Base-by-base conservation (phyloP, 495 filamentous ascomycete genomes). In the Echria macrotheca region DNA sequence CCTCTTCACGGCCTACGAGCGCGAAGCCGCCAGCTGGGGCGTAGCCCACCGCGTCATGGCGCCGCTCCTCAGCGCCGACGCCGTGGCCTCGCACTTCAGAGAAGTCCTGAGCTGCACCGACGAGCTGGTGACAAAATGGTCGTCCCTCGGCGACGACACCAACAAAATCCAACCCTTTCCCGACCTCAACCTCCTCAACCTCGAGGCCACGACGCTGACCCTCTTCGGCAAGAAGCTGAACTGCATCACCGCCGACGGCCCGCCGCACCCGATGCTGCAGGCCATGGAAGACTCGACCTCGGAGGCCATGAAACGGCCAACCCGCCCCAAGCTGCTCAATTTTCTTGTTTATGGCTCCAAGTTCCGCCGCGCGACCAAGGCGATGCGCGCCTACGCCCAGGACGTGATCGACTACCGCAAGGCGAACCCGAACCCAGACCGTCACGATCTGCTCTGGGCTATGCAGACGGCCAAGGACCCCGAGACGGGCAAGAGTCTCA, bases 41-140 rank as follows among this genome's bases (percentile, higher is more conserved):
- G 65, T 86, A 35, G 81, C 82, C 5, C 86, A 91, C 56, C 77
- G 86, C n/a, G 74, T 87, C 58, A 56, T 78, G n/a, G 73, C 76
- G 32, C 85, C 85, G 8, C 79, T 74, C 4, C 84, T 93, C 50
- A 76, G 80, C 0, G 78, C 85, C 0, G 50, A 81, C 8, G 60
- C 72, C n/a, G 74, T 89, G 50, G 69, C 71, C 37, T 62, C 51
- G 9, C 82, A 81, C 71, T 86, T 85, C 55, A 69, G 70, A 57
- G 82, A 83, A 44, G 81, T 89, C 75, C 70, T 82, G 31, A 79
- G 83, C 53, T 78, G 82, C 48, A 76, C 81, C 0, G 65, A 63
- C 4, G 85, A 90, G 55, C 63, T 91, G 21, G 71, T 83, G 11
- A 68, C 79, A 28, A 87, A 85, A 59, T 91, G 85, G 85, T 76